Evolutionary conservation across 2,329 filamentous ascomycete genomes (phyloP), one percentile per base, ranked within the genome.

Genomic region (Colletotrichum truncatum): DNA sequence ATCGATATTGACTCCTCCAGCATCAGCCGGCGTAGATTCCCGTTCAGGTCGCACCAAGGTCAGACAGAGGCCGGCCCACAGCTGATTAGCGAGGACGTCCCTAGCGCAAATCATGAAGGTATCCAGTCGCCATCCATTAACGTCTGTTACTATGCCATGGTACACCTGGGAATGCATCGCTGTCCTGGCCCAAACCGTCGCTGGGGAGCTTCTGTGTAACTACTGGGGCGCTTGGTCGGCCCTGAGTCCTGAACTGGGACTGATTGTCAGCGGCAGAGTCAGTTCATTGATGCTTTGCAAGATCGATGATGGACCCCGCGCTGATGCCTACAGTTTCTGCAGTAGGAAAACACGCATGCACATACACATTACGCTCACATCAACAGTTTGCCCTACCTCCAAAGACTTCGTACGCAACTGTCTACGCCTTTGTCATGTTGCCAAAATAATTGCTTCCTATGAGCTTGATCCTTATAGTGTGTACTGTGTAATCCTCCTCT

Each of bases 41-140:
- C 49, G 41, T 62, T 62, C 57, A 65, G 62, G 62, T 65, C 43
- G 36, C 49, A 62, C 57, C 62, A 58, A 53, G 59, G 59, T 66
- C 52, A 48, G 58, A 64, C 49, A 51, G 57, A 21, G 45, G 59
- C 45, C 51, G 51, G 49, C 43, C 64, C 64, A 66, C 59, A 34
- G 34, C 52, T 66, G 64, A 66, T 66, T 64, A 64, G 64, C 64
- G 64, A 66, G 64, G 57, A 66, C 60, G 43, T 58, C 64, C 59
- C 64, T 64, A 45, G 64, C 59, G 64, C 64, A 66, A 64, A 66
- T 66, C 64, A 57, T 46, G 23, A 52, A 45, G n/a, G 48, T 52
- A 30, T 57, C 54, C 54, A 57, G 54, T 57, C 30, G 30, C 18
- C 30, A 48, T 48, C 30, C 54, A 57, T 48, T 38, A 41, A 48